phyloP scores from a whole-genome alignment of 2,329 filamentous ascomycete species.

The Fusarium liriodendri region DNA sequence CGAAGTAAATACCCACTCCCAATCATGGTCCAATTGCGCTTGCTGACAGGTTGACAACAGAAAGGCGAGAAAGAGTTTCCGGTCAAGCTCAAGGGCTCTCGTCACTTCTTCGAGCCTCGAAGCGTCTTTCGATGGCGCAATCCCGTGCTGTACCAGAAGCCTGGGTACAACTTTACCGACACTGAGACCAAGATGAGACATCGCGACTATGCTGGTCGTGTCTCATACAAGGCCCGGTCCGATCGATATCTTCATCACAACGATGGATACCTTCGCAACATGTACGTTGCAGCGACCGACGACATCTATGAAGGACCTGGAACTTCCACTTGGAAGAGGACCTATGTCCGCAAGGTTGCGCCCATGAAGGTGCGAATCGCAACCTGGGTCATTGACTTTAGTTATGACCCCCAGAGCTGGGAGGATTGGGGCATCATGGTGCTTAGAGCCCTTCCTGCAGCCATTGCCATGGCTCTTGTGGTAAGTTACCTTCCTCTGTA shows the following conservation, averaged over 20 bases:
- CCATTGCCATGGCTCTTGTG: conserved; percentile 39
- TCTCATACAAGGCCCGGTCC: conserved; percentile 34
- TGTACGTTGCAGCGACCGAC: conserved; percentile 42
- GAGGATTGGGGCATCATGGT: conserved; percentile 42
- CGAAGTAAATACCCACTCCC: conserved; percentile 26
- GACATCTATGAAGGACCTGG: conserved; percentile 40
- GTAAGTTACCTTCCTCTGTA: conserved; percentile 17
- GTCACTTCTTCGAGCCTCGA: conserved; percentile 37
- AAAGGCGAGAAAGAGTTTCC: conserved; percentile 41
- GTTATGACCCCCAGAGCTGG: conserved; percentile 42
- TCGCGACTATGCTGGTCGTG: conserved; percentile 39
- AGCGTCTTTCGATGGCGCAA: conserved; percentile 36
- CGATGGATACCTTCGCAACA: conserved; percentile 41
- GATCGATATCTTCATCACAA: conserved; percentile 42
- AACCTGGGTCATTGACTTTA: conserved; percentile 44
- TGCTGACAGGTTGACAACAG: conserved; percentile 22
- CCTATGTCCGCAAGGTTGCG: conserved; percentile 42
- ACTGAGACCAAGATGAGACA: conserved; percentile 32
- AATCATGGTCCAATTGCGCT: not conserved
- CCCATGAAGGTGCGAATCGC: conserved; percentile 41
- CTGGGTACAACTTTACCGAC: conserved; percentile 35
- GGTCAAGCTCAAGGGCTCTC: conserved; percentile 37
- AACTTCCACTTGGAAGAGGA: conserved; percentile 44
- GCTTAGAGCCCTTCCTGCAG: conserved; percentile 37
- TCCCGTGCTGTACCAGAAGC: conserved; percentile 38